These are phyloP conservation scores for Zostera marina DNA, from an alignment of 116 monocot species.

Conservation along the genomic window DNA sequence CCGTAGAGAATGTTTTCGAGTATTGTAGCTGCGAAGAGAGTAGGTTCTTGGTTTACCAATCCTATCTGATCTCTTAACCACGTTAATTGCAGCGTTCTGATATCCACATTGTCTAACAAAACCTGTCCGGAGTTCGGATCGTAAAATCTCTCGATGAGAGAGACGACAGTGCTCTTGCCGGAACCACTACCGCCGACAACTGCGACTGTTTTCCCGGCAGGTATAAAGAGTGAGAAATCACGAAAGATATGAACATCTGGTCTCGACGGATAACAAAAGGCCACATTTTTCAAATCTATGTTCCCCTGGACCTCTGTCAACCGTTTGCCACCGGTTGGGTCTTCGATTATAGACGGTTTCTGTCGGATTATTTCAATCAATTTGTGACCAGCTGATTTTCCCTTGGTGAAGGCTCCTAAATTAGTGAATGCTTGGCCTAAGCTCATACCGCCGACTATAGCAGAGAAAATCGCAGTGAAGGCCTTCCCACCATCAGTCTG, in stretches of 20 bases:
- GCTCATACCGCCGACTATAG: conserved; percentile 98
- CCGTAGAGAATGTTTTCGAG: conserved; percentile 92
- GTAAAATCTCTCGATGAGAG: conserved; percentile 90
- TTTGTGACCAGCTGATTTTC: conserved; percentile 83
- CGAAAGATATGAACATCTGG: conserved; percentile 79
- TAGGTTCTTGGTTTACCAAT: conserved; percentile 91
- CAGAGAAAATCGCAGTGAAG: conserved; percentile 95
- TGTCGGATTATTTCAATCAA: conserved; percentile 70
- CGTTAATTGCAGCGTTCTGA: conserved; percentile 58
- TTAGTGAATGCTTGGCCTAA: conserved; percentile 92
- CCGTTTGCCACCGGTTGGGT: conserved; percentile 45
- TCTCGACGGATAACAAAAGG: conserved; percentile 83
- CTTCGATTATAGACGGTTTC: conserved; percentile 69
- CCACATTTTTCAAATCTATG: conserved; percentile 78
- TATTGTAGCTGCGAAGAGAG: conserved; percentile 84
- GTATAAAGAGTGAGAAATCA: conserved; percentile 83
- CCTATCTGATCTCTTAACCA: conserved; percentile 94
- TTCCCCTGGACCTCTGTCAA: conserved; percentile 74
- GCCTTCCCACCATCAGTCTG: conserved; percentile 98
- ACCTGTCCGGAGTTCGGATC: conserved; percentile 92
- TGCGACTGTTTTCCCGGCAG: conserved; percentile 76
- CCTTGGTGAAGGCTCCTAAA: conserved; percentile 92
- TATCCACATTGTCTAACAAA: conserved; percentile 85
- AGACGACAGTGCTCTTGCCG: conserved; percentile 90
- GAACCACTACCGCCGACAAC: conserved; percentile 93